A percentile compares a stretch with the other conserved stretches of the same genome.
Evolutionary conservation across 2,329 filamentous ascomycete genomes (phyloP).

Genomic region (Cladosporium sp.): DNA sequence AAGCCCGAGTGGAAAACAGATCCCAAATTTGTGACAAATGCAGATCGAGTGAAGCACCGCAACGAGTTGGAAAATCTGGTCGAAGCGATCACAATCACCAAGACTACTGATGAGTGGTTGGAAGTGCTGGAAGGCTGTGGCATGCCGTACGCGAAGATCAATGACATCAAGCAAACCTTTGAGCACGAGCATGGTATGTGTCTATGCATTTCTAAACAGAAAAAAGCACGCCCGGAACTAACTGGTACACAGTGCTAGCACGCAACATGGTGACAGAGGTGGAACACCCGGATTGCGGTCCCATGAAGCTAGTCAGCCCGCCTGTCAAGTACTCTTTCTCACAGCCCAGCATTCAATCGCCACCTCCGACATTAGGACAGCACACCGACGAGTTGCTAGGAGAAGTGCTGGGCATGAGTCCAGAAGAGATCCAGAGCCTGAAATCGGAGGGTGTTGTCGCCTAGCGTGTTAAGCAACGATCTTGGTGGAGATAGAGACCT

Average conservation of each 20-base stretch:
- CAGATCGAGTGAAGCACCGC: conserved; percentile 66
- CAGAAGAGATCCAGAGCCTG: conserved; percentile 61
- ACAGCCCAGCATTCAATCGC: conserved; percentile 70
- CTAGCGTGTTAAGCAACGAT: conserved; percentile 29
- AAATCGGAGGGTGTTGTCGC: conserved; percentile 67
- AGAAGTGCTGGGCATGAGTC: conserved; percentile 61
- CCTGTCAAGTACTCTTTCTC: conserved; percentile 92
- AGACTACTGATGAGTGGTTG: conserved; percentile 87
- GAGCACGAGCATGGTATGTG: conserved; percentile 73
- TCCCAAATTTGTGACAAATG: conserved; percentile 59
- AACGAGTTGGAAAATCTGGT: conserved; percentile 75
- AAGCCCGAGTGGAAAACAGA: conserved; percentile 61
- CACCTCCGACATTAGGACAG: conserved; percentile 83
- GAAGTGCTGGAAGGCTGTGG: conserved; percentile 83
- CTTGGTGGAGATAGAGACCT: background rate
- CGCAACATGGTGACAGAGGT: conserved; percentile 88
- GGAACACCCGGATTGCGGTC: conserved; percentile 78
- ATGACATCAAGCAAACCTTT: conserved; percentile 83
- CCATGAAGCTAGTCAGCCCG: conserved; percentile 87
- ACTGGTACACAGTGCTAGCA: conserved; percentile 55
- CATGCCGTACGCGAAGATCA: conserved; percentile 92
- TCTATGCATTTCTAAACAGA: conserved; percentile 33
- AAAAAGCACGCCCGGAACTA: background rate
- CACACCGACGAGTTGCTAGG: conserved; percentile 78
- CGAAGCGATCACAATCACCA: conserved; percentile 69